Conservation (phyloP, 2,329 filamentous ascomycete species). For the Cadophora sp. region DNA sequence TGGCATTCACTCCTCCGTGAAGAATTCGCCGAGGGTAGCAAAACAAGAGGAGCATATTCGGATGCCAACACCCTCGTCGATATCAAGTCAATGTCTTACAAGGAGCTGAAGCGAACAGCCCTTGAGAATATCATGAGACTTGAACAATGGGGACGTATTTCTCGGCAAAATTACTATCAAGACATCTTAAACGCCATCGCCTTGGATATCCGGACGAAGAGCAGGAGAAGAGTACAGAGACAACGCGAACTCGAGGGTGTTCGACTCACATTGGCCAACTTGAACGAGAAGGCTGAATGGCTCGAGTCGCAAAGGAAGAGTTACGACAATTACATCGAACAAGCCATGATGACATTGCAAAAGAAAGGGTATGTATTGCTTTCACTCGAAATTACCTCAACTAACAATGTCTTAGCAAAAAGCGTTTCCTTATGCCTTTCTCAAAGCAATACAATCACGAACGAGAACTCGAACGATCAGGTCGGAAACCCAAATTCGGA, state of each 20-base stretch:
- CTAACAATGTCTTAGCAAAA: constrained; percentile 65
- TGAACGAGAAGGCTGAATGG: constrained; percentile 88
- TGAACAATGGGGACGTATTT: constrained; percentile 87
- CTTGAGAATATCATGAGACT: constrained; percentile 92
- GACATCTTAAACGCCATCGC: constrained; percentile 98
- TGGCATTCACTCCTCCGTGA: constrained; percentile 85
- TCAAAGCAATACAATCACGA: constrained; percentile 99
- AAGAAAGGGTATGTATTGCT: constrained; percentile 77
- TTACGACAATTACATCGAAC: constrained; percentile 99
- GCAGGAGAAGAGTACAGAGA: constrained; percentile 87
- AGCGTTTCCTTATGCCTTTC: constrained; percentile 92
- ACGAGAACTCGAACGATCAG: constrained; percentile 89
- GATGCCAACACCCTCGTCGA: constrained; percentile 84
- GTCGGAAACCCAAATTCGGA: constrained; percentile 95
- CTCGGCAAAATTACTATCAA: constrained; percentile 88
- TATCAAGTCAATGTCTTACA: constrained; percentile 87
- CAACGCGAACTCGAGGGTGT: constrained; percentile 90
- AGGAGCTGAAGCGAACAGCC: constrained; percentile 89
- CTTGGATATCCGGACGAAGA: constrained; percentile 96
- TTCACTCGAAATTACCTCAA: background rate
- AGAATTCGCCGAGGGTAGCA: constrained; percentile 74
- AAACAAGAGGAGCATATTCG: constrained; percentile 85
- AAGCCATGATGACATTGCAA: constrained; percentile 95
- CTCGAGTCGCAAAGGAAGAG: constrained; percentile 95
- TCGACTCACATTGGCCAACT: constrained; percentile 73